Conservation (phyloP, 2,329 filamentous ascomycete genomes). For the Paraconiothyrium brasiliense region DNA sequence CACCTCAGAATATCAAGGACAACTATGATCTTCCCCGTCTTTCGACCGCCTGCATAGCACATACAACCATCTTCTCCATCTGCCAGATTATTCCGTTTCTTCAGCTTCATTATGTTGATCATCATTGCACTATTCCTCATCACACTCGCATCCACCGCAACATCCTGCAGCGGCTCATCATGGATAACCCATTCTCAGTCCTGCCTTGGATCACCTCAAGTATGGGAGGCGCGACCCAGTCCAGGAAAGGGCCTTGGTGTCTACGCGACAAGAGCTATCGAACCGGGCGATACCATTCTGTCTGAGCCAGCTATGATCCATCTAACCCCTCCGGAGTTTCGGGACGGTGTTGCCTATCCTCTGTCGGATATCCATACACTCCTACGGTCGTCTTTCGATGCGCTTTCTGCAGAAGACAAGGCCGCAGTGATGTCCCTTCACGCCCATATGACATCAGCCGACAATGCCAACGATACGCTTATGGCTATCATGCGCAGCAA, state of each 20-base stretch:
- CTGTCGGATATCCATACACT: conserved; percentile 33
- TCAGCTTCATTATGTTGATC: not conserved
- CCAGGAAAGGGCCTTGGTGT: conserved; percentile 55
- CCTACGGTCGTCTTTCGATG: conserved; percentile 36
- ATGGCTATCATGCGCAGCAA: conserved; percentile 48
- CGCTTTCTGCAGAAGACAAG: conserved; percentile 30
- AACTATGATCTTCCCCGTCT: not conserved
- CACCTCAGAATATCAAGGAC: not conserved
- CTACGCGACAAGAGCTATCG: conserved; percentile 50
- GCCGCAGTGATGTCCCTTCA: conserved; percentile 40
- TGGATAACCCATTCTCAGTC: conserved; percentile 28
- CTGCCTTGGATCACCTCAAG: conserved; percentile 36
- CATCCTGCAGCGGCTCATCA: conserved; percentile 22
- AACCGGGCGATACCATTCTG: conserved; percentile 52
- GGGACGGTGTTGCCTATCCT: conserved; percentile 38
- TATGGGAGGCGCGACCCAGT: conserved; percentile 42
- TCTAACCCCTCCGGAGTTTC: conserved; percentile 38
- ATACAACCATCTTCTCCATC: not conserved
- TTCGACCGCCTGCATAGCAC: not conserved
- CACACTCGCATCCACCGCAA: not conserved
- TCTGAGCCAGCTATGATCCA: conserved; percentile 51
- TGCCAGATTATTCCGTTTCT: no score
- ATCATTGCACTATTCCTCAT: not conserved
- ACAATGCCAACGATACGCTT: conserved; percentile 34
- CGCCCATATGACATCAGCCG: conserved; percentile 30